Conservation (phyloP, 1,139 yeast species). For the Debaryomycetaceae sp. region DNA sequence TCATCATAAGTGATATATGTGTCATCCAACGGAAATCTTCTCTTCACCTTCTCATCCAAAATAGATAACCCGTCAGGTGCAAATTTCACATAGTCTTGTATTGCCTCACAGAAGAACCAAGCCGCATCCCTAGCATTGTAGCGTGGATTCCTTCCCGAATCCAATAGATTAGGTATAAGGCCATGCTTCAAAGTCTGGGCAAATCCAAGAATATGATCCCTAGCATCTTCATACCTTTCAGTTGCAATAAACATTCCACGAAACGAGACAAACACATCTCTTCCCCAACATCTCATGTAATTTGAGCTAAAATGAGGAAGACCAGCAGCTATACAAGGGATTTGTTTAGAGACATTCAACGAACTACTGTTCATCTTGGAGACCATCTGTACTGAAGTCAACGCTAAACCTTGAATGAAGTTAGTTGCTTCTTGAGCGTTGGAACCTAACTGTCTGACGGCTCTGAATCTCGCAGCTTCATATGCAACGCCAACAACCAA, state of each 20-base stretch:
- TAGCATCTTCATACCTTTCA: conserved; percentile 78
- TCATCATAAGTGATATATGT: conserved; percentile 68
- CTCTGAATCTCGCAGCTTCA: conserved; percentile 71
- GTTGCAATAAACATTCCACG: conserved; percentile 79
- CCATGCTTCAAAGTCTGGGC: conserved; percentile 95
- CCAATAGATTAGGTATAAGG: conserved; percentile 85
- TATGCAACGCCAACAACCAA: conserved; percentile 76
- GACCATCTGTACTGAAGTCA: conserved; percentile 86
- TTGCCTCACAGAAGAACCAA: conserved; percentile 86
- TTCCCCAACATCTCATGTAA: conserved; percentile 98
- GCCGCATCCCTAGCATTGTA: conserved; percentile 97
- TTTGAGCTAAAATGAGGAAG: conserved; percentile 88
- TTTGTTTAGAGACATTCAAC: conserved; percentile 56
- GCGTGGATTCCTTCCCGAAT: conserved; percentile 90
- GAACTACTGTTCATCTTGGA: conserved; percentile 76
- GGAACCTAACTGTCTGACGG: conserved; percentile 53
- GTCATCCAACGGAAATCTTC: conserved; percentile 91
- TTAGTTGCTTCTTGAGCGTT: conserved; percentile 59
- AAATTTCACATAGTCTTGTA: conserved; percentile 71
- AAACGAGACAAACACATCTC: conserved; percentile 87
- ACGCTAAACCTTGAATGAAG: conserved; percentile 75
- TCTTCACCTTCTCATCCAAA: conserved; percentile 65
- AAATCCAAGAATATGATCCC: conserved; percentile 75
- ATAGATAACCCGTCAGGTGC: conserved; percentile 71
- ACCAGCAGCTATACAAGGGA: conserved; percentile 91